Percentiles rank a stretch among this genome's conserved stretches.
Evolutionary conservation across 228 moss, liverwort and hornwort species (phyloP).

Genomic region (Sphagnum fallax): DNA sequence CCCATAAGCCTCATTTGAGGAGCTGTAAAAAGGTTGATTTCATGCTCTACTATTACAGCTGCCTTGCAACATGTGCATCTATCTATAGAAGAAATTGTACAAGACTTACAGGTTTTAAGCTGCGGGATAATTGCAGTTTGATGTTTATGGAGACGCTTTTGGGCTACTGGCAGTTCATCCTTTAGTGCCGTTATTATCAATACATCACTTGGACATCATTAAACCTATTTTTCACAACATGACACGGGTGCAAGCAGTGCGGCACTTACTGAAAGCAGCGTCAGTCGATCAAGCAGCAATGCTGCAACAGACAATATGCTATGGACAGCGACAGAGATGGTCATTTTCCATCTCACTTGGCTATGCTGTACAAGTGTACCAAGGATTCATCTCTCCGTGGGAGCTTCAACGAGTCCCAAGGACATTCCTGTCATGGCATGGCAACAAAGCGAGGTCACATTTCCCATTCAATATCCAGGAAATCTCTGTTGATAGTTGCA

Average conservation of each 20-base stretch:
- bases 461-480: constrained; percentile 73
- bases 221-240: constrained; percentile 58
- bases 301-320: constrained; percentile 77
- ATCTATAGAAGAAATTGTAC: neutral
- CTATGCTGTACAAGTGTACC: constrained; percentile 57
- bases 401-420: constrained; percentile 64
- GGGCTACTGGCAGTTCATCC: constrained; percentile 79
- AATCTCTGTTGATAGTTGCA: constrained; percentile 45
- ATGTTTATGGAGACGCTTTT: constrained; percentile 61
- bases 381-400: constrained; percentile 66
- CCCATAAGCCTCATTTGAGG: neutral
- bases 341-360: constrained; percentile 81
- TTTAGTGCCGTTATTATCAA: constrained; percentile 61
- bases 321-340: constrained; percentile 43
- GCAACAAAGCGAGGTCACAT: constrained; percentile 62
- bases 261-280: constrained; percentile 47
- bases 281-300: constrained; percentile 60
- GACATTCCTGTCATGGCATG: constrained; percentile 84
- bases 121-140: constrained; percentile 37
- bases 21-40: neutral
- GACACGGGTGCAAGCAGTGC: constrained; percentile 42
- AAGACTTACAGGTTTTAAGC: neutral
- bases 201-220: constrained; percentile 82
- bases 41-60: neutral
- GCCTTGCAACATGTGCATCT: neutral